phyloP scores from a whole-genome alignment of 208 protist genomes.

The Phytomonas francai region DNA sequence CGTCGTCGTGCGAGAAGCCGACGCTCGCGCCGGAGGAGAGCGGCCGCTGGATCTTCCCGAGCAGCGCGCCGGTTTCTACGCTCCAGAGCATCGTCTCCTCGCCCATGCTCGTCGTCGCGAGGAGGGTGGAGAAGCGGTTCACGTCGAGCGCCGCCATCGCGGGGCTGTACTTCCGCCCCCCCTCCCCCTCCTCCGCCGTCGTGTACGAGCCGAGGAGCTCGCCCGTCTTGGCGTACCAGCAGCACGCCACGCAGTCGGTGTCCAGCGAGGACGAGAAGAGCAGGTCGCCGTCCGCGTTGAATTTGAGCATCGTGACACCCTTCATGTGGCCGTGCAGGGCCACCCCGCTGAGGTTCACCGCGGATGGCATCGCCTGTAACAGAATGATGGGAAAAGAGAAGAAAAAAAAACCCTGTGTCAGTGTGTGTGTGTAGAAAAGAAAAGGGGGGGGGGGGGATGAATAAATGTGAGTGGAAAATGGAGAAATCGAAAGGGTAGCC shows the following conservation, averaged over 20 bases:
- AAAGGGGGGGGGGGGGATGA: neutral
- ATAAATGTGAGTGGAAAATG: neutral
- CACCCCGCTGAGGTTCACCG: conserved; percentile 39
- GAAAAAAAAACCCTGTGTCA: neutral
- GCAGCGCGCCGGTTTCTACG: conserved; percentile 86
- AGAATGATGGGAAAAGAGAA: neutral
- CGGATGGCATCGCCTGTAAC: conserved; percentile 14
- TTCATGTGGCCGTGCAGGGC: conserved; percentile 88
- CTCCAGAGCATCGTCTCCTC: conserved; percentile 82
- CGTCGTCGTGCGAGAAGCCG: conserved; percentile 89
- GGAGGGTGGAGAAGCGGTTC: conserved; percentile 78
- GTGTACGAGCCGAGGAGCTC: conserved; percentile 95
- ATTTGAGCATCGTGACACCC: conserved; percentile 91
- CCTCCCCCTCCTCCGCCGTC: conserved; percentile 54
- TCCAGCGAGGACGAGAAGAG: conserved; percentile 95
- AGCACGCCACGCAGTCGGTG: conserved; percentile 67
- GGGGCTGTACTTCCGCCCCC: conserved; percentile 38
- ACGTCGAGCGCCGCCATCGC: conserved; percentile 93
- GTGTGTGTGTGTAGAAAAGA: conserved; percentile 1
- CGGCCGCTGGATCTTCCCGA: conserved; percentile 61
- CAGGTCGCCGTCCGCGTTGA: conserved; percentile 97
- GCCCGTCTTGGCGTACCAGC: conserved; percentile 92
- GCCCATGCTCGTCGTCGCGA: conserved; percentile 74
- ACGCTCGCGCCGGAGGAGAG: conserved; percentile 64
- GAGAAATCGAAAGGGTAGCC: too few relatives aligned